Percentiles rank a stretch among this genome's conserved stretches.
phyloP scores from a whole-genome alignment of 73 alveolate genomes.

The Paramecium sonneborni region DNA sequence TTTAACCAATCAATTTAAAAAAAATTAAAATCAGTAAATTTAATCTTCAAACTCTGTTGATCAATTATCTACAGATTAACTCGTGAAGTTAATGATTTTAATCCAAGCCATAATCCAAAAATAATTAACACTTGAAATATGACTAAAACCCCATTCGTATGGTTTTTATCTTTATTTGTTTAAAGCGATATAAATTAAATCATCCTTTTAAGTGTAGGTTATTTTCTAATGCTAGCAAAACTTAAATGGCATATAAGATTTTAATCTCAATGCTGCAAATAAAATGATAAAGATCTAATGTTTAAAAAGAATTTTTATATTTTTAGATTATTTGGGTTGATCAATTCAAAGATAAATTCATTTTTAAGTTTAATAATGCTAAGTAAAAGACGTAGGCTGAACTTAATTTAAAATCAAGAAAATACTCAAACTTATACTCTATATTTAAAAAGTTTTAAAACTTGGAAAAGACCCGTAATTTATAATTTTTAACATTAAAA shows the following conservation, averaged over 20 bases:
- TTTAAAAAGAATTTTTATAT: too few species aligned
- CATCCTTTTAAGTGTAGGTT: not conserved
- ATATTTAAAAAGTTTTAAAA: too few species aligned
- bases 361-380: too few species aligned
- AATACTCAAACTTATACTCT: too few species aligned
- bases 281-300: slow-evolving; percentile 28
- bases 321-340: too few species aligned
- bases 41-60: too few species aligned
- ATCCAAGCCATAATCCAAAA: slow-evolving; percentile 97
- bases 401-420: too few species aligned
- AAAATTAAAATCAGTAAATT: slow-evolving; percentile 59
- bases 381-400: too few species aligned
- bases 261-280: slow-evolving; percentile 57
- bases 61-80: too few species aligned
- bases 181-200: not conserved
- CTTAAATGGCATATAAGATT: slow-evolving; percentile 61
- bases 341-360: too few species aligned
- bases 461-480: too few species aligned
- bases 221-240: slow-evolving; percentile 53
- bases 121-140: slow-evolving; percentile 96
- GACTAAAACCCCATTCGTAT: slow-evolving; percentile 91
- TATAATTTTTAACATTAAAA: too few species aligned
- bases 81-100: slow-evolving; percentile 74
- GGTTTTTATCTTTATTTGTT: slow-evolving; percentile 60
- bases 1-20: slow-evolving; percentile 80